These are phyloP conservation scores for Trichoderma koningiopsis DNA, from an alignment of 2,329 filamentous ascomycete genomes.

Conservation along the genomic window DNA sequence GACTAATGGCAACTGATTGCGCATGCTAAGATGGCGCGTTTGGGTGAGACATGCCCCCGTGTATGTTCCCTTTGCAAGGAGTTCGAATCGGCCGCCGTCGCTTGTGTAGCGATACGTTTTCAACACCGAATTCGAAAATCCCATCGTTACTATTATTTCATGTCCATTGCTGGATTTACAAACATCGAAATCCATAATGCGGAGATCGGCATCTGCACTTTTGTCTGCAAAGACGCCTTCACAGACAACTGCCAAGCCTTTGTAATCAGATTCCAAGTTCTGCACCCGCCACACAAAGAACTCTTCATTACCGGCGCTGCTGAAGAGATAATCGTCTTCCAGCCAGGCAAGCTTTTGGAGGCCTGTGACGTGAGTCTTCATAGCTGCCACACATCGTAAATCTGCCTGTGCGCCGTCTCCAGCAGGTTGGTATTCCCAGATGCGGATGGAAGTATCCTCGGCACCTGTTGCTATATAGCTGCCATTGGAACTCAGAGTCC, in stretches of 20 bases:
- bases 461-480: conserved; percentile 63
- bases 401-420: conserved; percentile 25
- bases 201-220: conserved; percentile 63
- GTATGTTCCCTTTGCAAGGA: conserved; percentile 60
- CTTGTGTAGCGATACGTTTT: conserved; percentile 58
- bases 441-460: conserved; percentile 74
- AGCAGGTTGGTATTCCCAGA: conserved; percentile 58
- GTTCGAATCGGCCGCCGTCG: conserved; percentile 44
- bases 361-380: conserved; percentile 80
- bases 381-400: conserved; percentile 59
- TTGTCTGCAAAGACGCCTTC: conserved; percentile 58
- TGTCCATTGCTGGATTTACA: conserved; percentile 30
- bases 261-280: conserved; percentile 51
- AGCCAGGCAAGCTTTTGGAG: conserved; percentile 82
- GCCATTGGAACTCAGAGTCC: conserved; percentile 50
- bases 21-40: conserved; percentile 46
- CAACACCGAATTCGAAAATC: conserved; percentile 81
- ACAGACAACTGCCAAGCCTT: conserved; percentile 57
- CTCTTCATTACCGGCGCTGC: conserved; percentile 84
- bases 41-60: conserved; percentile 78
- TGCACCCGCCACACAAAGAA: conserved; percentile 80
- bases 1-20: conserved; percentile 42
- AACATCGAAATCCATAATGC: conserved; percentile 79
- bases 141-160: conserved; percentile 66
- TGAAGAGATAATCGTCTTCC: conserved; percentile 72